Base-by-base conservation (phyloP, 2,329 filamentous ascomycete genomes). In the Fusarium tanahbumbuense region DNA sequence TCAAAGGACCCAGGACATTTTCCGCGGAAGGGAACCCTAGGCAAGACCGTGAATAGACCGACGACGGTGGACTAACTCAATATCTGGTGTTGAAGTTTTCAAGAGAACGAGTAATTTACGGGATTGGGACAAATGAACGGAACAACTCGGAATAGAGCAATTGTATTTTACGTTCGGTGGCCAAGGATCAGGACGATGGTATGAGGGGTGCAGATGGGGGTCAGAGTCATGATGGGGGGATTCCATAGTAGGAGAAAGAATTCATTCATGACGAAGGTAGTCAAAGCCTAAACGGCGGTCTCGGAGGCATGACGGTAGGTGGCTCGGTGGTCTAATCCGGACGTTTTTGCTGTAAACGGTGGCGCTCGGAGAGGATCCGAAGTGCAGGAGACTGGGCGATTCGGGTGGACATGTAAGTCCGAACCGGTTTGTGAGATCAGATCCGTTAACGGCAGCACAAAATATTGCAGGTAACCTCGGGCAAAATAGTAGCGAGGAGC, bases 41-140 rank as follows among this genome's bases (percentile, higher is more conserved):
- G 41, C 34, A 23, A 55, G 63, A 48, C 55, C 40, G 34, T 71
- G 62, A 60, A 67, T 67, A 74, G 70, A 70, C 70, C 63, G 70
- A 74, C 60, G 65, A 64, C n/a, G 28, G n/a, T 70, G 49, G 53
- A 60, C 22, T 46, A 52, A 44, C 34, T 30, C 22, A 12, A 60
- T 71, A 59, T 45, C 64, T 57, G 56, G 45, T 46, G 50, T 56
- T 27, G 54, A 56, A 41, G 45, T 34, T 44, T 28, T 8, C 16
- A 20, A 34, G 23, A 25, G 22, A 23, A 48, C 65, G 60, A 69
- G 34, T 52, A 71, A 56, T 52, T 54, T 41, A 60, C 68, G 73
- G 71, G 50, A 59, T 47, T 37, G 13, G 25, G 9, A 56, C 28
- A 54, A 52, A 55, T 12, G 12, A n/a, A 25, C 73, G 71, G 73